Base-by-base conservation (phyloP, 768 basidiomycete species). In the Naganishia onofrii region DNA sequence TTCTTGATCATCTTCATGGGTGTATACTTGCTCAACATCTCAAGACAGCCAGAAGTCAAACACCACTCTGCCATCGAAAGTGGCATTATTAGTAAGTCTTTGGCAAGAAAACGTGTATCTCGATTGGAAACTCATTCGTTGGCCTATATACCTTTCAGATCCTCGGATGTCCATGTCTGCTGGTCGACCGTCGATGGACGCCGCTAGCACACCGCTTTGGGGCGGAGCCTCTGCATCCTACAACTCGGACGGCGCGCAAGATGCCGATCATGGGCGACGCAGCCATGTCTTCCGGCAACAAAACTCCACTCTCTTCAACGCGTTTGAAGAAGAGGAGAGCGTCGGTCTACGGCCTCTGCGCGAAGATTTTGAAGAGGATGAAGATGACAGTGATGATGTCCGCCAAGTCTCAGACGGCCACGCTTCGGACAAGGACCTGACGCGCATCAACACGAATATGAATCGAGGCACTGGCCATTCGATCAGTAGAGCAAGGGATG, bases 1-100 rank as follows among this genome's bases (percentile, higher is more conserved):
- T 95, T 98, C 81, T 83, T 89, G 74, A 87, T 92, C 75, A 99
- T 92, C 64, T 98, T 96, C 84, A 86, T 96, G 72, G 96, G 96
- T 42, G 96, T 99, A n/a, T 77, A 77, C 57, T 73, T 79, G 46
- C 69, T 77, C 67, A 81, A 81, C 67, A 76, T 79, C 46, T 77
- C 76, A 1, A 70, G 77, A 58, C 73, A 81, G 48, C 77, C 81
- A 12, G 80, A 82, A 46, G 73, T 75, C 26, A 77, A 78, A 0
- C 77, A 80, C 68, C 75, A 77, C 31, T 68, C 75, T 10, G 70
- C 75, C 5, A 66, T 82, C 31, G 80, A 82, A 53, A 53, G 77
- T 8, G 81, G 81, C 4, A 56, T 82, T 1, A 81, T 81, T 77
- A 81, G 81, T 82, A 71, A 73, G 80, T 78, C 28, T 28, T 3